Evolutionary conservation across 352 stramenopile genomes (phyloP).

Genomic region (Phytophthora pistaciae): DNA sequence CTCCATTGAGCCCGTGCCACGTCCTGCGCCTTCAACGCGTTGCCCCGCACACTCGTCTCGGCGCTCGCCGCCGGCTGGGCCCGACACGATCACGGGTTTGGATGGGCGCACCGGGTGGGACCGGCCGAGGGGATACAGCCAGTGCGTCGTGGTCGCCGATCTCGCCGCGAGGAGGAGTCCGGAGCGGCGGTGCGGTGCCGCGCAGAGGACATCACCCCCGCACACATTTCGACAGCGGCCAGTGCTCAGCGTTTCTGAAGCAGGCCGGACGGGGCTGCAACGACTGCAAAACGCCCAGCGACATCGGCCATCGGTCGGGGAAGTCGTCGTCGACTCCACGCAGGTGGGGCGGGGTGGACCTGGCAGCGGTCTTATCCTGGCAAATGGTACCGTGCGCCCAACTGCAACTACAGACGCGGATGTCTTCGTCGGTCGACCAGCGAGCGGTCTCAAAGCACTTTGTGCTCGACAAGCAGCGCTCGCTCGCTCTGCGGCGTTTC

Average conservation of each 20-base stretch:
- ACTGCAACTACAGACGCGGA: constrained; percentile 1
- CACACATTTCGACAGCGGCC: constrained; percentile 1
- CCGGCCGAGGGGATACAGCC: constrained; percentile 18
- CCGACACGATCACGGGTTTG: constrained; percentile 14
- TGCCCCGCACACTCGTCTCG: constrained; percentile 3
- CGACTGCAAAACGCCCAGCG: not conserved
- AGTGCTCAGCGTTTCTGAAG: constrained; percentile 3
- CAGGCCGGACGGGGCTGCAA: not conserved
- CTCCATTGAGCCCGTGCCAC: constrained; percentile 13
- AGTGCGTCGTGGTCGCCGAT: constrained; percentile 3
- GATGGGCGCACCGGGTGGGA: constrained; percentile 26
- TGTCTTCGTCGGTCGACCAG: not conserved
- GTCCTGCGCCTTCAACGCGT: constrained; percentile 21
- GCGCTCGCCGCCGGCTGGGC: not conserved
- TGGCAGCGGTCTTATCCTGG: not conserved
- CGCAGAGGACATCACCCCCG: not conserved
- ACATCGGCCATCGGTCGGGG: not conserved
- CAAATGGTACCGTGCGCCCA: not conserved
- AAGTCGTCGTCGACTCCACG: not conserved
- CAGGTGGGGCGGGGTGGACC: not conserved
- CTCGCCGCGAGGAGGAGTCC: not conserved
- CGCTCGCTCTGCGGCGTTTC: constrained; percentile 3
- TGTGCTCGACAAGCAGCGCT: not conserved
- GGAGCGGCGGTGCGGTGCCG: constrained; percentile 13
- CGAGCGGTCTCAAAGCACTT: not conserved